phyloP scores from a whole-genome alignment of 1,284 basidiomycete species.

The Porphyrellus sp. region DNA sequence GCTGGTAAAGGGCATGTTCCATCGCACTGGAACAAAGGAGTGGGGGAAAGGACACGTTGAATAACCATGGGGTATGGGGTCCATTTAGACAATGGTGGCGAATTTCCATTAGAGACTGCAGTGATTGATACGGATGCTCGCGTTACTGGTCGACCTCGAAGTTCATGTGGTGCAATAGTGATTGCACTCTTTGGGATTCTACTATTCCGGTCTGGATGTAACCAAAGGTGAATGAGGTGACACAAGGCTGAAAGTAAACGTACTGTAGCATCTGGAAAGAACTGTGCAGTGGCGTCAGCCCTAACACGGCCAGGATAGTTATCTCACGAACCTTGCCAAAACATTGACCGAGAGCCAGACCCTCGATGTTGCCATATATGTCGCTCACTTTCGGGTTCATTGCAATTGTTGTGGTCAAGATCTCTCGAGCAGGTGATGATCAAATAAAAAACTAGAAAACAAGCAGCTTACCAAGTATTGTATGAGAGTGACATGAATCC shows the following conservation, averaged over 20 bases:
- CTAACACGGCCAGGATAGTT: neutral
- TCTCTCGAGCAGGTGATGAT: constrained; percentile 13
- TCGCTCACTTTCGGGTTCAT: constrained; percentile 15
- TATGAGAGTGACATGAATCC: constrained; percentile 32
- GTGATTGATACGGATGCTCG: constrained; percentile 15
- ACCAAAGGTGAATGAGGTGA: neutral
- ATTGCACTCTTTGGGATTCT: neutral
- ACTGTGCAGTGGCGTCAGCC: constrained; percentile 5
- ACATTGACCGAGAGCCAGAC: neutral
- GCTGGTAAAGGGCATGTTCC: constrained; percentile 16
- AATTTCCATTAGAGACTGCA: constrained; percentile 20
- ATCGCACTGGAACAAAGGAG: constrained; percentile 16
- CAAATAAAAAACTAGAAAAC: neutral
- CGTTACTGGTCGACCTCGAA: constrained; percentile 15
- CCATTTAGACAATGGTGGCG: constrained; percentile 17
- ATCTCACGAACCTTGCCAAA: constrained; percentile 16
- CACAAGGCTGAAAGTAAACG: neutral
- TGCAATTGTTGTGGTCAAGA: constrained; percentile 26
- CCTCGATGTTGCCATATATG: neutral
- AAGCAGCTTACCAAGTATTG: constrained; percentile 22
- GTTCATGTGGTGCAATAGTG: neutral
- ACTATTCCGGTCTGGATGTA: constrained; percentile 5
- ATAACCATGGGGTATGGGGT: constrained; percentile 10
- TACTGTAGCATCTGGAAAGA: constrained; percentile 13
- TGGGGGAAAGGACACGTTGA: constrained; percentile 23